Base-by-base conservation (phyloP, 352 stramenopile species). In the Phytophthora pisi region DNA sequence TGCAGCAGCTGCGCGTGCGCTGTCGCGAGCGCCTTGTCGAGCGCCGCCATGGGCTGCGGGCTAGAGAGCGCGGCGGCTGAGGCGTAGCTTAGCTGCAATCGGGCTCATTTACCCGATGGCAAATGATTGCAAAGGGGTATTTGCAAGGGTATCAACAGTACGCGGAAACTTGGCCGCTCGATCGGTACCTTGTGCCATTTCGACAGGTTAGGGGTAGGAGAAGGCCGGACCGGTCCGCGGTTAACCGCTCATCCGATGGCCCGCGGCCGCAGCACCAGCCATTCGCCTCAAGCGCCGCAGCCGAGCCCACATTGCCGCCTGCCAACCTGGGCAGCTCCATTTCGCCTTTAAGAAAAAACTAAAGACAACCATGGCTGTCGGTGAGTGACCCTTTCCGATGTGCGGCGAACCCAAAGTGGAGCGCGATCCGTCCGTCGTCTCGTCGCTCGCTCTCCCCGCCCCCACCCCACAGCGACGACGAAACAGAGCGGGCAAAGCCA, bases 331-430 rank as follows among this genome's bases (percentile, higher is more conserved):
- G 38, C 30, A 77, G 55, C 56, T 79, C 86, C 84, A 94, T 92
- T 95, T 93, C 86, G 84, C 84, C 86, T 93, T 95, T 92, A 91
- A 75, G 77, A 90, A 90, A 91, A 90, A 91, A 89, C 80, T 82
- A 79, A 89, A 88, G 86, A 92, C 72, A 74, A 76, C 79, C 83
- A 95, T 95, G 84, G 84, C 84, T 90, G 82, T 92, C 79, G 84
- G 84, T 92, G 75, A 80, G 84, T 92, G 51, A 16, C 20, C 13
- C n/a, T 64, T 23, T 46, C 47, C 13, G 49, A 24, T 20, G 7
- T n/a, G 46, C 46, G 54, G 59, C 38, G 28, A 51, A 31, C 50
- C 34, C 23, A 13, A 51, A 64, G 38, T 47, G 58, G 52, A 56
- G 65, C 46, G 50, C 61, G 23, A 46, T 46, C 38, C 23, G 26